phyloP scores from a whole-genome alignment of 1,284 basidiomycete species.

The Apiotrichum domesticum region DNA sequence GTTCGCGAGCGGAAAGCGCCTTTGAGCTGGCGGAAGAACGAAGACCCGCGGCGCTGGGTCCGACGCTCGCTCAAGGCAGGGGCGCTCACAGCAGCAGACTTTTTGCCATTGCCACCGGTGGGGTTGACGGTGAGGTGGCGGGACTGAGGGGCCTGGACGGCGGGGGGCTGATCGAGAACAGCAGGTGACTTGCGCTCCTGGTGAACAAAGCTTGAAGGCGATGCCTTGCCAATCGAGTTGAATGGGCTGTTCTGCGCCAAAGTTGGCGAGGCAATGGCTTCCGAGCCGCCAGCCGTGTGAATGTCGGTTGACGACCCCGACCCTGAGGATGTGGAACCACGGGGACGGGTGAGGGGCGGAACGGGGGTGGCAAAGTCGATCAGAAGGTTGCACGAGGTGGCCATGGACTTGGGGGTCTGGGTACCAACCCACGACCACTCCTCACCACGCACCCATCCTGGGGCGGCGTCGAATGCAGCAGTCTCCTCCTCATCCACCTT shows the following conservation, averaged over 20 bases:
- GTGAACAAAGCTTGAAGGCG: too few species aligned
- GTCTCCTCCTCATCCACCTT: slow-evolving; percentile 42
- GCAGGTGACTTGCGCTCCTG: too few species aligned
- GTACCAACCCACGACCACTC: slow-evolving; percentile 42
- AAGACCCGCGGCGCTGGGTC: not conserved
- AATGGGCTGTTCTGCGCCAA: not conserved
- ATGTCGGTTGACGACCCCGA: slow-evolving; percentile 8
- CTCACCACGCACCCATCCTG: slow-evolving; percentile 38
- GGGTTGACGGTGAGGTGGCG: too few species aligned
- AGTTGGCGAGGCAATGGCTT: not conserved
- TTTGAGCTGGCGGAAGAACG: slow-evolving; percentile 8
- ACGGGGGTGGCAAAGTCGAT: slow-evolving; percentile 19
- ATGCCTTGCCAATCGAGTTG: too few species aligned
- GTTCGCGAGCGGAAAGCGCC: slow-evolving; percentile 11
- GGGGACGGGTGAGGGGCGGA: slow-evolving; percentile 5
- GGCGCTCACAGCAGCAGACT: not conserved
- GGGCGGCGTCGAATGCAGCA: slow-evolving; percentile 41
- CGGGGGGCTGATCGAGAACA: not conserved
- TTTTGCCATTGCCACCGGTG: not conserved
- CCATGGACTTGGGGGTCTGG: slow-evolving; percentile 20
- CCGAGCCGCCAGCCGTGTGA: slow-evolving; percentile 6
- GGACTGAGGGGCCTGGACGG: not conserved
- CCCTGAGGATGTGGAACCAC: not conserved
- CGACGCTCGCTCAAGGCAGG: too few species aligned
- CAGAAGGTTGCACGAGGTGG: slow-evolving; percentile 7